Base-by-base conservation (phyloP, 148 eudicot genomes). In the Camellia sinensis region DNA sequence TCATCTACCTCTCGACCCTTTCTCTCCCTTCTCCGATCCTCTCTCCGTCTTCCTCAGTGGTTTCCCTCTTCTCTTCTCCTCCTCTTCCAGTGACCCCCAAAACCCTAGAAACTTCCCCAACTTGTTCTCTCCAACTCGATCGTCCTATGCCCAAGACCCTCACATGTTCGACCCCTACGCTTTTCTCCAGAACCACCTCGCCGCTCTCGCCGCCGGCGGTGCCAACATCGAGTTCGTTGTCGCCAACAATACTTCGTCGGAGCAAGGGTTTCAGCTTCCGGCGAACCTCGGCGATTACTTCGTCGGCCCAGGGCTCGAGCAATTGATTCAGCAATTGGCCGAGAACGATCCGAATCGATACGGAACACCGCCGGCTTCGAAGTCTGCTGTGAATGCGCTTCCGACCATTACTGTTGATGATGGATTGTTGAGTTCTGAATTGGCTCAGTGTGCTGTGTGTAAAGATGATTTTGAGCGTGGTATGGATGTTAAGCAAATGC, bases 311-410 rank as follows among this genome's bases (percentile, higher is more conserved):
- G 97, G 97, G 3, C 77, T 91, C 17, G 95, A 93, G 71, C 91
- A 91, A 14, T 53, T 93, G 80, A 87, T 93, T 15, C 95, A 93
- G 74, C 92, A 87, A 61, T 77, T 93, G 4, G 91, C 92, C 1
- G 95, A 93, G 89, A 93, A 91, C 44, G 95, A 91, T 79, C 97
- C 94, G 0, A 91, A 93, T 44, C 82, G 97, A 2, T 85, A 93
- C 19, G 95, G 97, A 0, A 89, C 92, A 1, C 95, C 97, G 0
- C 94, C 97, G n/a, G 97, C 95, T 0, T 69, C 94, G 0, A 90
- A 91, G 78, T 29, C 85, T 1, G 92, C 89, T 0, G 79, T 92
- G 0, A 87, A 90, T 29, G 90, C 81, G 17, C 73, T 93, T 3
- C 91, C 92, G 0, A 81, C 43, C 43, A 80, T 91, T 0, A 68